These are phyloP conservation scores for Dryadomyces quercivorus DNA, from an alignment of 2,329 filamentous ascomycete species.

Conservation along the genomic window DNA sequence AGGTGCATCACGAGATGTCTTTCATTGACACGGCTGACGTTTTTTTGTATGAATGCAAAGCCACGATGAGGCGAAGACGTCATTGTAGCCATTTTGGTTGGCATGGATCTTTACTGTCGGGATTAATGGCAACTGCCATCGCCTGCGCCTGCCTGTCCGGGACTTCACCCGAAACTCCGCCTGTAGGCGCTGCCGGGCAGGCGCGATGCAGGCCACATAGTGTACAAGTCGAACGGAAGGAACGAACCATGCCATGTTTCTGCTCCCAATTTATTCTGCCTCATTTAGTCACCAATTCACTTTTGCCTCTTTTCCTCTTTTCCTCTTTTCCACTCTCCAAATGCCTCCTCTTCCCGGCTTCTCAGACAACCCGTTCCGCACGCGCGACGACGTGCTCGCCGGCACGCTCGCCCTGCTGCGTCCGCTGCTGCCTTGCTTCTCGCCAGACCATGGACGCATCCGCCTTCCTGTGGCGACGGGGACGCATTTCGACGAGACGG, in stretches of 20 bases:
- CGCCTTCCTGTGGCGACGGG: conserved; percentile 24
- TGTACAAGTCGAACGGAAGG: not conserved
- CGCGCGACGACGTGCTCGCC: conserved; percentile 21
- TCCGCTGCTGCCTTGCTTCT: conserved; percentile 22
- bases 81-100: too few relatives aligned
- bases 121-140: not conserved
- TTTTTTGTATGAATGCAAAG: too few relatives aligned
- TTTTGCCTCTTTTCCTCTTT: too few relatives aligned
- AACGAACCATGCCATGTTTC: not conserved
- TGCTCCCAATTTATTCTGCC: too few relatives aligned
- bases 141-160: not conserved
- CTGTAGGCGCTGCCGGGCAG: not conserved
- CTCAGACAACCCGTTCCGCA: conserved; percentile 26
- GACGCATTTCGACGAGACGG: conserved; percentile 29
- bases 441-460: conserved; percentile 21
- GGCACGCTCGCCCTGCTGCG: conserved; percentile 22
- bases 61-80: too few relatives aligned
- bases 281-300: too few relatives aligned
- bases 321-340: not conserved
- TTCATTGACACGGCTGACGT: not conserved
- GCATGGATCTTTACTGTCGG: not conserved
- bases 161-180: not conserved
- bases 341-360: conserved; percentile 28
- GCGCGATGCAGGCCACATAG: not conserved
- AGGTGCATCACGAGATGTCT: not conserved